These are phyloP conservation scores for Neonectria ditissima DNA, from an alignment of 2,329 filamentous ascomycete genomes.

Conservation along the genomic window DNA sequence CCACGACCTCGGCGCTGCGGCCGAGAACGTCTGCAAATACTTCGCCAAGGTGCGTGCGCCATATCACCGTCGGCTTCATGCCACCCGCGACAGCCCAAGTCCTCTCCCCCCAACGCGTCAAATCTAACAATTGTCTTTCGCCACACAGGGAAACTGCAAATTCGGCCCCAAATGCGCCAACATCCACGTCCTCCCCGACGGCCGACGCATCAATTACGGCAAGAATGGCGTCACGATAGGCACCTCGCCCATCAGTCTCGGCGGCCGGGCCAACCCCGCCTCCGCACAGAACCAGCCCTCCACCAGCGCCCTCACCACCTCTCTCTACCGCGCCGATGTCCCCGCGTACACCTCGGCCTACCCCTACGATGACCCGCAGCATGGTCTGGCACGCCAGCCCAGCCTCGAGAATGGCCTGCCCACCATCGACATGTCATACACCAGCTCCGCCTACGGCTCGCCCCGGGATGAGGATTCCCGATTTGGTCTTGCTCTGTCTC, in stretches of 20 bases:
- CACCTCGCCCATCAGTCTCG: slow-evolving; percentile 69
- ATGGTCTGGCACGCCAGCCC: slow-evolving; percentile 60
- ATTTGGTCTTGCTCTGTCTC: slow-evolving; percentile 81
- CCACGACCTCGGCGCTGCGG: slow-evolving; percentile 86
- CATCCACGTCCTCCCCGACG: slow-evolving; percentile 94
- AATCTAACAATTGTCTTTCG: slow-evolving; percentile 37
- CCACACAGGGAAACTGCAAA: slow-evolving; percentile 90
- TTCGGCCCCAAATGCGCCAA: slow-evolving; percentile 98
- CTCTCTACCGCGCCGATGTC: slow-evolving; percentile 60
- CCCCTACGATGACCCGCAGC: slow-evolving; percentile 56
- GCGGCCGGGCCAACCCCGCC: slow-evolving; percentile 70
- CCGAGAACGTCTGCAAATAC: slow-evolving; percentile 96
- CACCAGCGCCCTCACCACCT: slow-evolving; percentile 73
- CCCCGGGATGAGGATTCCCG: slow-evolving; percentile 76
- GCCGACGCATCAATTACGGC: slow-evolving; percentile 86
- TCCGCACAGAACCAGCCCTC: slow-evolving; percentile 69
- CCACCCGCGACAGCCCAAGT: slow-evolving; percentile 18
- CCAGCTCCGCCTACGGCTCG: slow-evolving; percentile 79
- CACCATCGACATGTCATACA: slow-evolving; percentile 70
- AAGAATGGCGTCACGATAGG: slow-evolving; percentile 76
- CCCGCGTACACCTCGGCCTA: slow-evolving; percentile 54
- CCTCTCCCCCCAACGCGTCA: slow-evolving; percentile 18
- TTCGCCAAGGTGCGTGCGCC: slow-evolving; percentile 85
- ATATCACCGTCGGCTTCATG: slow-evolving; percentile 34
- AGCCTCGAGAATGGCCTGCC: slow-evolving; percentile 68